Percentiles rank a stretch among this genome's conserved stretches.
phyloP scores from a whole-genome alignment of 2,329 filamentous ascomycete species.

The Karstenula rhodostoma region DNA sequence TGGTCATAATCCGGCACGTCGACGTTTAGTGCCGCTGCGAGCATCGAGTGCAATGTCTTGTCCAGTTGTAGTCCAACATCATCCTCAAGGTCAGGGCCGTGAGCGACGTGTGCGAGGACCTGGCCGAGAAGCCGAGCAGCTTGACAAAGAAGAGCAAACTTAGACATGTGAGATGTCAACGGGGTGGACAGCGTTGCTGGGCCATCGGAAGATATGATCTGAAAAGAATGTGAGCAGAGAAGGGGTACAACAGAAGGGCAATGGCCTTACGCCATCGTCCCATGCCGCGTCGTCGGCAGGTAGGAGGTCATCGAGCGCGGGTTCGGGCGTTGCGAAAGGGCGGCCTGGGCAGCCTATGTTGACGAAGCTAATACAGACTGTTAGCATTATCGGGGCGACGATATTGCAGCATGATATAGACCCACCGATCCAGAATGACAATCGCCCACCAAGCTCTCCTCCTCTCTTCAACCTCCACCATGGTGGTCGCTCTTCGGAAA shows the following conservation, averaged over 20 bases:
- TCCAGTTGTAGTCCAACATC: slow-evolving; percentile 30
- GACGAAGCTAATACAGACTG: slow-evolving; percentile 18
- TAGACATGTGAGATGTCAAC: slow-evolving; percentile 34
- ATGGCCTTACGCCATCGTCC: slow-evolving; percentile 2
- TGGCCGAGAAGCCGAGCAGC: slow-evolving; percentile 21
- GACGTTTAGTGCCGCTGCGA: slow-evolving; percentile 25
- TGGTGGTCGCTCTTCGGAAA: slow-evolving; percentile 10
- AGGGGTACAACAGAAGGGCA: not conserved
- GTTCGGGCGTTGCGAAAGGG: slow-evolving; percentile 16
- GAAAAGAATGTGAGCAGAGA: not conserved
- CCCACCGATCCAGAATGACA: slow-evolving; percentile 31
- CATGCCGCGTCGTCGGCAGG: slow-evolving; percentile 18
- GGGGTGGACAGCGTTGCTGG: slow-evolving; percentile 26
- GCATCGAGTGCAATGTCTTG: slow-evolving; percentile 25
- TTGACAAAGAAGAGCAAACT: slow-evolving; percentile 23
- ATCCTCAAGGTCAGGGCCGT: slow-evolving; percentile 20
- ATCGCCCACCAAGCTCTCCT: slow-evolving; percentile 39
- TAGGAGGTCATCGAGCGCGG: slow-evolving; percentile 21
- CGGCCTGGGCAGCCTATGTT: slow-evolving; percentile 14
- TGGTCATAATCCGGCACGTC: slow-evolving; percentile 23
- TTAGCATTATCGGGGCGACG: not conserved
- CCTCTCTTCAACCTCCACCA: slow-evolving; percentile 33
- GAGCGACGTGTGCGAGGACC: slow-evolving; percentile 17
- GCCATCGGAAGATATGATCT: not conserved
- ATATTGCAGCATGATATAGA: not conserved